Percentiles rank a stretch among this genome's conserved stretches.
phyloP scores from a whole-genome alignment of 371 early-diverging fungal species.

The Dichotomocladium elegans region DNA sequence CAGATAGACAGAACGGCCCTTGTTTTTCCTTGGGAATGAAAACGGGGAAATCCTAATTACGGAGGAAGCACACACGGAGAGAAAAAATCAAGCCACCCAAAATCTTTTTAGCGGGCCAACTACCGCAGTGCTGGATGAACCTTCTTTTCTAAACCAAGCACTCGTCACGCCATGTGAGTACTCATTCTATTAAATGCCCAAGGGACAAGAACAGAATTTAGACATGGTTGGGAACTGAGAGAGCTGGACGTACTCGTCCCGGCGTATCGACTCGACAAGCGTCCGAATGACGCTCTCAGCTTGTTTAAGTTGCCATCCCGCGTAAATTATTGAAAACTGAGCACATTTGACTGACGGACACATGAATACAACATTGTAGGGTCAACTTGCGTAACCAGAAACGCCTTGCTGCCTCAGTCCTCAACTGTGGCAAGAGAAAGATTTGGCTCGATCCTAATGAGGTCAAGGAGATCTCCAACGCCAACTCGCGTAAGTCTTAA shows the following conservation, averaged over 20 bases:
- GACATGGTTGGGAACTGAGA: too few species aligned
- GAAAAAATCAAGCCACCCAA: slow-evolving; percentile 1
- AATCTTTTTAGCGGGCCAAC: neutral
- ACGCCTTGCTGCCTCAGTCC: slow-evolving; percentile 97
- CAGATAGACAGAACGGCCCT: too few species aligned
- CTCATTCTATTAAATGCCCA: neutral
- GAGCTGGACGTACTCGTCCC: too few species aligned
- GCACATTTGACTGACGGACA: neutral
- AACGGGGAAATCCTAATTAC: too few species aligned
- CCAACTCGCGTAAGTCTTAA: slow-evolving; percentile 89
- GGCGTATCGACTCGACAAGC: neutral
- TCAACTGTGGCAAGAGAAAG: slow-evolving; percentile 99
- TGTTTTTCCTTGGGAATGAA: too few species aligned
- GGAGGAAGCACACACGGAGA: too few species aligned
- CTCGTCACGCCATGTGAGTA: slow-evolving; percentile 11
- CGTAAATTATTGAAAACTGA: too few species aligned
- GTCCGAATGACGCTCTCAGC: neutral
- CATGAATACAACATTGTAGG: slow-evolving; percentile 40
- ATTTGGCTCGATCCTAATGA: slow-evolving; percentile 99
- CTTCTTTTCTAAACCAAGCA: slow-evolving; percentile 6
- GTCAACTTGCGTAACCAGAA: slow-evolving; percentile 86
- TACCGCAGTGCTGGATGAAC: neutral
- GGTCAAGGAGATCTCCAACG: slow-evolving; percentile 91
- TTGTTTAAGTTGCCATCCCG: too few species aligned
- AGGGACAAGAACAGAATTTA: too few species aligned